These are phyloP conservation scores for Cyamopsis tetragonoloba DNA, from an alignment of 306 rosid species.

Conservation along the genomic window DNA sequence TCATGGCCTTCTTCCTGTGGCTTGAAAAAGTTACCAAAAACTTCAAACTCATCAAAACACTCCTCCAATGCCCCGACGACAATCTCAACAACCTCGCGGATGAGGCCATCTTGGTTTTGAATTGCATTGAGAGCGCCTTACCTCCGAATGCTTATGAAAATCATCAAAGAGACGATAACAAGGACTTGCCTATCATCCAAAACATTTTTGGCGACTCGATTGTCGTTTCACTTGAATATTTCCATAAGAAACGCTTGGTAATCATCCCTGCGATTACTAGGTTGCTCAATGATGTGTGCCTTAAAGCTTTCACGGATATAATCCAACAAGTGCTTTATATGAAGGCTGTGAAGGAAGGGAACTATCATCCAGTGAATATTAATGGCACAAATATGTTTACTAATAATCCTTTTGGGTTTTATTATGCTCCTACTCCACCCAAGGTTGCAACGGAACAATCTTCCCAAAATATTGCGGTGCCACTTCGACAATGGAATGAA, in stretches of 20 bases:
- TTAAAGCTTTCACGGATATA: conserved; percentile 48
- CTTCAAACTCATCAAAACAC: conserved; percentile 14
- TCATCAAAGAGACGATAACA: background rate
- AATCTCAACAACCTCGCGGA: conserved; percentile 30
- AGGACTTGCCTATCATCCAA: conserved; percentile 33
- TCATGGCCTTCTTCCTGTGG: conserved; percentile 70
- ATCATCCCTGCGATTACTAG: conserved; percentile 21
- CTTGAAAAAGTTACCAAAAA: conserved; percentile 32
- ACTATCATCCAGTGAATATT: background rate
- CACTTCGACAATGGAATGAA: background rate
- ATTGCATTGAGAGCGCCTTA: conserved; percentile 39
- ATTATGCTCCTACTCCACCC: background rate
- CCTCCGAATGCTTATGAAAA: background rate
- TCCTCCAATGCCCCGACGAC: conserved; percentile 29
- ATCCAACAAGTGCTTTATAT: conserved; percentile 7
- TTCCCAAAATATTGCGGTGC: background rate
- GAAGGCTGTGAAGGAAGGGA: background rate
- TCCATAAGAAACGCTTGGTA: conserved; percentile 24
- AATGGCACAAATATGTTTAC: too few relatives aligned
- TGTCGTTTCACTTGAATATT: conserved; percentile 25
- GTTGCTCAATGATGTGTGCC: conserved; percentile 37
- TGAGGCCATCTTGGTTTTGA: conserved; percentile 36
- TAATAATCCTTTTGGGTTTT: too few relatives aligned
- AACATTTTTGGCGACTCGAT: conserved; percentile 19
- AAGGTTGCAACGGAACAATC: background rate